phyloP scores from a whole-genome alignment of 2,329 filamentous ascomycete species.

The Immersiporthe knoxdaviesiana region DNA sequence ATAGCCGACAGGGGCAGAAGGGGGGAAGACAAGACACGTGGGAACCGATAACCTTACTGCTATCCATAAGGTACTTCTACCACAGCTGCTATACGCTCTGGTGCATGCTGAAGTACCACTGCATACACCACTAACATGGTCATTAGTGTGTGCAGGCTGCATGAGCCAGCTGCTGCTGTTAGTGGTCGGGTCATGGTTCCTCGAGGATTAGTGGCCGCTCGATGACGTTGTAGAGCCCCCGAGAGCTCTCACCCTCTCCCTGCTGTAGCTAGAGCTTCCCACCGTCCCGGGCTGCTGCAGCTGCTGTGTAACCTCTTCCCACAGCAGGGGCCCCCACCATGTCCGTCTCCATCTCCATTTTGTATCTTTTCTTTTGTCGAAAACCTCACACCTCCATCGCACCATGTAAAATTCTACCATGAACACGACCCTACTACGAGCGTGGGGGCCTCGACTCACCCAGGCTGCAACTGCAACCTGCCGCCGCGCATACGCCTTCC shows the following conservation, averaged over 20 bases:
- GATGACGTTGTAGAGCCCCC: conserved; percentile 7
- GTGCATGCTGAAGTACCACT: neutral
- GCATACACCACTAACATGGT: neutral
- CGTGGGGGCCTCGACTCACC: conserved; percentile 13
- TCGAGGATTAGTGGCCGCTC: neutral
- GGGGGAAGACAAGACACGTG: neutral
- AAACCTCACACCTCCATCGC: neutral
- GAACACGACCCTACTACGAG: conserved; percentile 26
- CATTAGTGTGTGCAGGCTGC: neutral
- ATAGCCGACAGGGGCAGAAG: neutral
- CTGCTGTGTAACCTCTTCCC: neutral
- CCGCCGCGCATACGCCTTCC: conserved; percentile 72
- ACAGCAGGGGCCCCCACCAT: conserved; percentile 14
- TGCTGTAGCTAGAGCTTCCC: neutral
- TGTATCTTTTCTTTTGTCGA: no score
- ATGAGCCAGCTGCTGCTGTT: neutral
- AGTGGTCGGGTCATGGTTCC: neutral
- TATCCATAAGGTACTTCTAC: neutral
- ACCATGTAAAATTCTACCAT: conserved; percentile 26
- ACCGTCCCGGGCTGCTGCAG: neutral
- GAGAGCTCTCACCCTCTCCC: no score
- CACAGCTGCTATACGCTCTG: no score
- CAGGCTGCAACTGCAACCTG: conserved; percentile 33
- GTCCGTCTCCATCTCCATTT: neutral
- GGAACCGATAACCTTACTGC: neutral